Conservation (phyloP, 129 eudicot species). For the Chrysanthemum lavandulifolium region DNA sequence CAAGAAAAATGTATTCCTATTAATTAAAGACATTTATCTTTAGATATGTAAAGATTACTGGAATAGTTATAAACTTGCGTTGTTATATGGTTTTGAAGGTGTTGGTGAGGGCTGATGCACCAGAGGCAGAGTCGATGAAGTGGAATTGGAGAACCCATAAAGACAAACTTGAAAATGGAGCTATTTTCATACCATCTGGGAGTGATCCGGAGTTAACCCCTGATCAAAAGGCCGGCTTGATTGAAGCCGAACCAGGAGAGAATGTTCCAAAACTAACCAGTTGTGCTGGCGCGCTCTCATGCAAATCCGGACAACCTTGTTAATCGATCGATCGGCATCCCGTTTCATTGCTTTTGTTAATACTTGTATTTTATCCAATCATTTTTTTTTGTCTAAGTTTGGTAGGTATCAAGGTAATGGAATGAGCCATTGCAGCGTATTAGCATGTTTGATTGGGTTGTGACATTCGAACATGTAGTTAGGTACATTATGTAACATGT, state of each 20-base stretch:
- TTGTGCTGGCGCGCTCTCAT: constrained; percentile 50
- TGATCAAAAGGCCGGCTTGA: constrained; percentile 23
- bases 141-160: constrained; percentile 84
- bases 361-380: background rate
- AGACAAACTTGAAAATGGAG: constrained; percentile 58
- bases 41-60: background rate
- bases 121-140: constrained; percentile 36
- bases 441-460: constrained; percentile 14
- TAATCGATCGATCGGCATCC: constrained; percentile 18
- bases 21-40: background rate
- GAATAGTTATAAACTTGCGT: background rate
- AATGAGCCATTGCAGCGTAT: constrained; percentile 14
- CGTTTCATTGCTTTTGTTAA: background rate
- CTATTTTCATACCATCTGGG: constrained; percentile 55
- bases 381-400: background rate
- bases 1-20: constrained; percentile 51
- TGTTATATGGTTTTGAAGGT: constrained; percentile 37
- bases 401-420: constrained; percentile 16
- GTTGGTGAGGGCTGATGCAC: constrained; percentile 53
- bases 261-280: constrained; percentile 39
- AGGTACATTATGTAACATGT: background rate
- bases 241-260: constrained; percentile 49
- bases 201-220: constrained; percentile 21
- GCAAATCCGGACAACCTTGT: constrained; percentile 41
- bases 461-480: background rate